Conservation (phyloP, 2,329 filamentous ascomycete species). For the Neurospora crassa region DNA sequence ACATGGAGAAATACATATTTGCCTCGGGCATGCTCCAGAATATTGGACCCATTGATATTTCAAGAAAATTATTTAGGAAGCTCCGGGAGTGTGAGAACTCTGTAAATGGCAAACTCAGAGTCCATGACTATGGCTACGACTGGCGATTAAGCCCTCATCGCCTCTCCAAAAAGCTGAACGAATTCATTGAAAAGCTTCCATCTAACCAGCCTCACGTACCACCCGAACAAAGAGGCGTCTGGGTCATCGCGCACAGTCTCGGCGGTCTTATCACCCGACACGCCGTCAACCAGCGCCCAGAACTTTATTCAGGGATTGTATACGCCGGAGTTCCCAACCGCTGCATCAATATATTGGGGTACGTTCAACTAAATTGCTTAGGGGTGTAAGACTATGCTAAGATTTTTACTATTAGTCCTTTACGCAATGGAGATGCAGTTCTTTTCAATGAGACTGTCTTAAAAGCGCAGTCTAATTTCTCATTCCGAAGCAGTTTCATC, state of each 20-base stretch:
- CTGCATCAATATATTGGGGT: slow-evolving; percentile 60
- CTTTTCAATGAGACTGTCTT: slow-evolving; percentile 81
- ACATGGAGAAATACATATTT: slow-evolving; percentile 74
- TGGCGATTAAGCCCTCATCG: slow-evolving; percentile 81
- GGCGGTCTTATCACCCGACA: slow-evolving; percentile 83
- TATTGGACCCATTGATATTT: slow-evolving; percentile 86
- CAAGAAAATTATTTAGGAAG: slow-evolving; percentile 69
- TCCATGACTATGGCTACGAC: slow-evolving; percentile 91
- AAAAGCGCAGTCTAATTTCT: slow-evolving; percentile 89
- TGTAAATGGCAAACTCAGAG: slow-evolving; percentile 57
- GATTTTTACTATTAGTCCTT: too few species aligned
- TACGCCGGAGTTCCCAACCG: slow-evolving; percentile 79
- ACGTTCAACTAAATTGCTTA: too few species aligned
- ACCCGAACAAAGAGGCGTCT: slow-evolving; percentile 53
- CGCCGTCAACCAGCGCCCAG: slow-evolving; percentile 74
- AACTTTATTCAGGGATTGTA: slow-evolving; percentile 76
- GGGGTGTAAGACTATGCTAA: too few species aligned
- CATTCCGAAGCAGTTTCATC: slow-evolving; percentile 74
- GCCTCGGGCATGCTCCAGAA: slow-evolving; percentile 83
- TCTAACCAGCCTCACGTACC: slow-evolving; percentile 55
- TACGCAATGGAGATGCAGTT: slow-evolving; percentile 49
- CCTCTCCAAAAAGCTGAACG: slow-evolving; percentile 60
- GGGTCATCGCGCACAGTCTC: slow-evolving; percentile 77
- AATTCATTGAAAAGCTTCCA: slow-evolving; percentile 63
- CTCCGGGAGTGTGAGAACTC: slow-evolving; percentile 66